Conservation (phyloP, 2,329 filamentous ascomycete species). For the Talaromyces sp. region DNA sequence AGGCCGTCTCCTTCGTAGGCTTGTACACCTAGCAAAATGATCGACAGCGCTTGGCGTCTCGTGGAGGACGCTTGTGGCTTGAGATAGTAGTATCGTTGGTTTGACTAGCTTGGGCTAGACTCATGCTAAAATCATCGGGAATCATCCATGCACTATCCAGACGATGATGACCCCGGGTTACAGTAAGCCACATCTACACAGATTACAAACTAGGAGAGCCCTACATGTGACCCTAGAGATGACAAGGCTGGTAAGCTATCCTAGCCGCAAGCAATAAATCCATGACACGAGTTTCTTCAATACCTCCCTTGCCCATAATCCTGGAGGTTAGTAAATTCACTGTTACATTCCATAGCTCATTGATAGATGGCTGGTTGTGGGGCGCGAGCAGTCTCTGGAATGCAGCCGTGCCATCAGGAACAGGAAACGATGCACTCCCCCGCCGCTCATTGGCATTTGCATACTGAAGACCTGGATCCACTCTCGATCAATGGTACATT, state of each 20-base stretch:
- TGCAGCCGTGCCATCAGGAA: slow-evolving; percentile 4
- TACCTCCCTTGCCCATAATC: neutral
- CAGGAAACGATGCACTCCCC: slow-evolving; percentile 7
- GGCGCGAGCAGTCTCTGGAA: slow-evolving; percentile 5
- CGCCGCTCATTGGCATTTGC: slow-evolving; percentile 6
- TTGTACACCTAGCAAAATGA: neutral
- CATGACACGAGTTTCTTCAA: neutral
- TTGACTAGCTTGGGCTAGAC: neutral
- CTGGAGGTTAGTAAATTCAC: neutral
- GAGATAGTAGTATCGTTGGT: neutral
- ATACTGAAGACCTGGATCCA: neutral
- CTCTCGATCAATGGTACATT: neutral
- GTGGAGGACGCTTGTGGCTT: slow-evolving; percentile 5
- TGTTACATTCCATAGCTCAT: slow-evolving; percentile 16
- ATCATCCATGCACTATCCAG: neutral
- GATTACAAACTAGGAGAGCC: neutral
- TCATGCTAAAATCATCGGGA: neutral
- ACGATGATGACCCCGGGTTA: slow-evolving; percentile 7
- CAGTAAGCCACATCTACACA: neutral
- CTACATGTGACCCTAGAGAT: slow-evolving; percentile 9
- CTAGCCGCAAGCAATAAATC: neutral
- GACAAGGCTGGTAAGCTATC: neutral
- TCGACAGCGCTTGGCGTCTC: slow-evolving; percentile 11
- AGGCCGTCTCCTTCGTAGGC: neutral
- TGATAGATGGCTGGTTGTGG: slow-evolving; percentile 14